Evolutionary conservation across 176 grass and related monocot species (phyloP).

Genomic region (Tillandsia leiboldiana): DNA sequence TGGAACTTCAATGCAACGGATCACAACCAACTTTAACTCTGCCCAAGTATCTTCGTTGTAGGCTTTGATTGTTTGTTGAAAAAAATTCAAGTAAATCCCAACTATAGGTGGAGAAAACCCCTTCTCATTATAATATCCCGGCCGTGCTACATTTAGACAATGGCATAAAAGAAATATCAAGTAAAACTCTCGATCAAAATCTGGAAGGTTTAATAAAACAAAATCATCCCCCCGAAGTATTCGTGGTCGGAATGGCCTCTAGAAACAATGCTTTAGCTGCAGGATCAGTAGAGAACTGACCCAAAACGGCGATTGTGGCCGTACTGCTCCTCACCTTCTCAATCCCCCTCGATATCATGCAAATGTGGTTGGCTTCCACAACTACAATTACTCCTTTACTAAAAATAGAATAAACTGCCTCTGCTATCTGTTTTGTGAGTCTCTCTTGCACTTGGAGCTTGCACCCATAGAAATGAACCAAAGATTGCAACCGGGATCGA

Average conservation of each 20-base stretch:
- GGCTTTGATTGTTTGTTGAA: neutral
- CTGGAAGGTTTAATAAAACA: neutral
- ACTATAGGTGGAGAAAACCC: neutral
- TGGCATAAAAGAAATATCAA: neutral
- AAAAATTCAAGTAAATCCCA: neutral
- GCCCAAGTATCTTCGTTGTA: neutral
- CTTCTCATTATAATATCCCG: neutral
- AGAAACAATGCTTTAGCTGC: conserved; percentile 52
- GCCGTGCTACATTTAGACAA: neutral
- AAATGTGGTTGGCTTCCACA: conserved; percentile 86
- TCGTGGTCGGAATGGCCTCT: conserved; percentile 34
- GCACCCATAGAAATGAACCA: conserved; percentile 80
- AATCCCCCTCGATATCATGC: conserved; percentile 92
- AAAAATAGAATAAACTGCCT: conserved; percentile 48
- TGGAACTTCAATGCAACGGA: neutral
- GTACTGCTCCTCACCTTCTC: conserved; percentile 92
- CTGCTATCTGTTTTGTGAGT: conserved; percentile 93
- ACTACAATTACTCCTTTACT: conserved; percentile 56
- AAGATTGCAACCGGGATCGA: conserved; percentile 42
- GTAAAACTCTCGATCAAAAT: neutral
- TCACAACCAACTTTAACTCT: neutral
- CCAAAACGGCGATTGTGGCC: conserved; percentile 75
- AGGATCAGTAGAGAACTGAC: conserved; percentile 53
- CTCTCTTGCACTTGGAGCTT: conserved; percentile 99
- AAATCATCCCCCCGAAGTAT: conserved; percentile 21